A percentile compares a stretch with the other conserved stretches of the same genome.
These are phyloP conservation scores for Debaryomyces subglobosus DNA, from an alignment of 1,139 yeast genomes.

Conservation along the genomic window DNA sequence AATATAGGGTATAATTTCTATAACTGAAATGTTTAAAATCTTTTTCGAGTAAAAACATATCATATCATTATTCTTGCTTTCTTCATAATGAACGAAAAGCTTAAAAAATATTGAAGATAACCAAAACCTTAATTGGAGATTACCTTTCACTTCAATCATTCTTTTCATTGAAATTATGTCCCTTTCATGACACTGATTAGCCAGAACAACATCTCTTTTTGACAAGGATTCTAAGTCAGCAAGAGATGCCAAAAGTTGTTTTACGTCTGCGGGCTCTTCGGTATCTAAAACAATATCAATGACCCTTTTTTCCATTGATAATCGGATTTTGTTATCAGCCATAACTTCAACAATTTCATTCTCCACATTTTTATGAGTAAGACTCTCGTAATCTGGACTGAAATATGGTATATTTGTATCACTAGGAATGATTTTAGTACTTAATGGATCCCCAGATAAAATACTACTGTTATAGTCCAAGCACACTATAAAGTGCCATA, in stretches of 20 bases:
- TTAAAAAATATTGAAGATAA: background rate
- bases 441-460: constrained; percentile 13
- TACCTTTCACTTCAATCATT: background rate
- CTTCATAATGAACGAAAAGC: background rate
- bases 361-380: background rate
- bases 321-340: background rate
- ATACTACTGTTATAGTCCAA: constrained; percentile 23
- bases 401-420: constrained; percentile 11
- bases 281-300: background rate
- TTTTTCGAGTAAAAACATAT: background rate
- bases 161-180: background rate
- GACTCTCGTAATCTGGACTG: background rate
- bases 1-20: background rate
- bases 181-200: background rate
- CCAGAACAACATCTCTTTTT: background rate
- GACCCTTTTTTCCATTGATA: background rate
- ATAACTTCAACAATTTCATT: background rate
- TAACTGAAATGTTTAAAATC: background rate
- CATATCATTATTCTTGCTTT: background rate
- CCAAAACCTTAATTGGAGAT: background rate
- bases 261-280: background rate
- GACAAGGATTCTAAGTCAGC: background rate
- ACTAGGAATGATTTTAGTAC: constrained; percentile 1
- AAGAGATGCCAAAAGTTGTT: background rate
- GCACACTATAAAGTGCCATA: constrained; percentile 44